These are phyloP conservation scores for Alternaria sp. DNA, from an alignment of 2,329 filamentous ascomycete genomes.

Conservation along the genomic window DNA sequence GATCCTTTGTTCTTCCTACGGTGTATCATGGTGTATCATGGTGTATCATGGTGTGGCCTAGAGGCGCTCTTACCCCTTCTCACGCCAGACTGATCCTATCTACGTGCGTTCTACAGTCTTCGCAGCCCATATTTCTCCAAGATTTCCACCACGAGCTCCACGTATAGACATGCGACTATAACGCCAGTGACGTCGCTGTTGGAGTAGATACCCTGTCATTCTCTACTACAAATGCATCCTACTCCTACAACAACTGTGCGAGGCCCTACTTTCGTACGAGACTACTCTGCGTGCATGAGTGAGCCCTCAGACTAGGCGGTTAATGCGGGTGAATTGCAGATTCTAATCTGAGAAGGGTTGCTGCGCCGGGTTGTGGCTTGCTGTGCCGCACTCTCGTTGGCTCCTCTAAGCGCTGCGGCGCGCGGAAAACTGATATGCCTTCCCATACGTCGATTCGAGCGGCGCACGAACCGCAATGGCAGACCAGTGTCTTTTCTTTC, in stretches of 20 bases:
- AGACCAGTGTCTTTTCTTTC: background rate
- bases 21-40: background rate
- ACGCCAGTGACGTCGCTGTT: background rate
- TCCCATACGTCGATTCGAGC: background rate
- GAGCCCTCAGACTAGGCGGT: background rate
- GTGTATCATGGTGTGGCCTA: background rate
- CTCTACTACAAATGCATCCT: background rate
- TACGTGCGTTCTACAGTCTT: background rate
- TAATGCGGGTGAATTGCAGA: background rate
- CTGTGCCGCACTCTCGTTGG: conserved; percentile 2
- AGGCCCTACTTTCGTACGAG: background rate
- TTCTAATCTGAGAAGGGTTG: background rate
- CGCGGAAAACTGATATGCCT: background rate
- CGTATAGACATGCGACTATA: background rate
- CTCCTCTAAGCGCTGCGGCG: conserved; percentile 10
- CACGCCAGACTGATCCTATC: background rate
- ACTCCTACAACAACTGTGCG: background rate
- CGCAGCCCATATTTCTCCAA: background rate
- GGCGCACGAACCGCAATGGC: background rate
- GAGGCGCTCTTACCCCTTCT: background rate
- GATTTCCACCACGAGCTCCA: background rate
- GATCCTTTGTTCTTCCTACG: background rate
- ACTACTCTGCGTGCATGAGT: background rate
- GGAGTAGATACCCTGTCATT: background rate
- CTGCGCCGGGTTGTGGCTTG: background rate